Percentiles rank a stretch among this genome's conserved stretches.
phyloP scores from a whole-genome alignment of 2,329 filamentous ascomycete genomes.

The Fusarium sp. region DNA sequence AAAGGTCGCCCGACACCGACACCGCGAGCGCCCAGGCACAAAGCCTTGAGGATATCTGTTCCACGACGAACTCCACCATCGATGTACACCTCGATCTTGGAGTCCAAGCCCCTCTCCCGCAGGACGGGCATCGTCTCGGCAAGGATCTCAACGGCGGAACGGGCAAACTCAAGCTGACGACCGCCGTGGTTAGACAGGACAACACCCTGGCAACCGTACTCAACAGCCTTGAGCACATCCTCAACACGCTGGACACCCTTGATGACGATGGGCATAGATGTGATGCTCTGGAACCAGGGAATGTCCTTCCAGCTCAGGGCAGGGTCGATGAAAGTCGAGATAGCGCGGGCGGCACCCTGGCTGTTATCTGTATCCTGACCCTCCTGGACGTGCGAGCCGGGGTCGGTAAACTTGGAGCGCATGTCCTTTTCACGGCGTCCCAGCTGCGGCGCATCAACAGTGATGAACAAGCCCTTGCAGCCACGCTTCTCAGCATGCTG shows the following conservation, averaged over 20 bases:
- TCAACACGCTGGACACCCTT: constrained; percentile 98
- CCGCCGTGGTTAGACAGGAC: constrained; percentile 97
- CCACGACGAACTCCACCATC: constrained; percentile 92
- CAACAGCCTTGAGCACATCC: constrained; percentile 89
- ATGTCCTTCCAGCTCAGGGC: constrained; percentile 94
- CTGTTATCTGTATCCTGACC: constrained; percentile 83
- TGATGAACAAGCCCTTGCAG: constrained; percentile 97
- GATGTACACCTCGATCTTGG: constrained; percentile 87
- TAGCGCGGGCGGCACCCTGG: constrained; percentile 93
- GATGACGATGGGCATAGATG: constrained; percentile 92
- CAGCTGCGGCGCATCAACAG: constrained; percentile 95
- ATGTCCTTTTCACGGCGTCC: constrained; percentile 98
- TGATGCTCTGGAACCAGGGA: constrained; percentile 91
- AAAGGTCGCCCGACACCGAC: constrained; percentile 96
- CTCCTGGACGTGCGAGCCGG: constrained; percentile 84
- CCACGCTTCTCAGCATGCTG: constrained; percentile 91
- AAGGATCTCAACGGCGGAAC: constrained; percentile 88
- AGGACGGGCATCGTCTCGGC: constrained; percentile 94
- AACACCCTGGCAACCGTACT: constrained; percentile 85
- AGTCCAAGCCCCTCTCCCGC: constrained; percentile 77
- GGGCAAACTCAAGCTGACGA: constrained; percentile 91
- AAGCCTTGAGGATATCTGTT: constrained; percentile 94
- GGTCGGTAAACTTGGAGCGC: constrained; percentile 90
- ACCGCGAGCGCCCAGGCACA: constrained; percentile 90
- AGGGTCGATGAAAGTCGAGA: constrained; percentile 97